These are phyloP conservation scores for Neurospora pannonica DNA, from an alignment of 495 filamentous ascomycete genomes.

Conservation along the genomic window DNA sequence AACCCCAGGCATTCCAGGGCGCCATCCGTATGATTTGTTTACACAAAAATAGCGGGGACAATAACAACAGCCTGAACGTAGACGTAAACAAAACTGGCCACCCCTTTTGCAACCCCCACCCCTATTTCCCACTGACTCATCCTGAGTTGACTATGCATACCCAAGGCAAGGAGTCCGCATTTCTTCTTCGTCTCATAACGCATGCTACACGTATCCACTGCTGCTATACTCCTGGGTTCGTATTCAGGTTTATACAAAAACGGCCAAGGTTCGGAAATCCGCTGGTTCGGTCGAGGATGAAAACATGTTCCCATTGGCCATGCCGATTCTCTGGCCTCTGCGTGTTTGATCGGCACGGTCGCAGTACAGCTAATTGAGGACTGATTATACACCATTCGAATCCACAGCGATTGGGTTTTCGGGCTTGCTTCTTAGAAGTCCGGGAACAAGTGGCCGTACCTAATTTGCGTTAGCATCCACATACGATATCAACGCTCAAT, in stretches of 20 bases:
- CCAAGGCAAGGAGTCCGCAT: neutral
- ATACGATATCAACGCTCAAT: neutral
- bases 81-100: neutral
- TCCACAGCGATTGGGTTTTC: neutral
- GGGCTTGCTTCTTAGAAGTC: conserved; percentile 6
- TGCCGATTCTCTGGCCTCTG: neutral
- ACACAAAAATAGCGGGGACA: neutral
- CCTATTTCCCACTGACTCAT: neutral
- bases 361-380: neutral
- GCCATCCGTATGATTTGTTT: conserved; percentile 1
- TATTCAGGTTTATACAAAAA: neutral
- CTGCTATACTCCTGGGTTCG: neutral
- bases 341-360: neutral
- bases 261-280: neutral
- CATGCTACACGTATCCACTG: neutral
- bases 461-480: conserved; percentile 4
- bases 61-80: neutral
- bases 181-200: neutral
- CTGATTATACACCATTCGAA: neutral
- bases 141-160: neutral
- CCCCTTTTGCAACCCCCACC: neutral
- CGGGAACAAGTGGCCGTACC: conserved; percentile 7
- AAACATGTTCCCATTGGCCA: neutral
- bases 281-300: neutral
- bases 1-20: neutral